Percentiles rank a stretch among this genome's conserved stretches.
phyloP scores from a whole-genome alignment of 1,284 basidiomycete species.

The Moniliophthora roreri region DNA sequence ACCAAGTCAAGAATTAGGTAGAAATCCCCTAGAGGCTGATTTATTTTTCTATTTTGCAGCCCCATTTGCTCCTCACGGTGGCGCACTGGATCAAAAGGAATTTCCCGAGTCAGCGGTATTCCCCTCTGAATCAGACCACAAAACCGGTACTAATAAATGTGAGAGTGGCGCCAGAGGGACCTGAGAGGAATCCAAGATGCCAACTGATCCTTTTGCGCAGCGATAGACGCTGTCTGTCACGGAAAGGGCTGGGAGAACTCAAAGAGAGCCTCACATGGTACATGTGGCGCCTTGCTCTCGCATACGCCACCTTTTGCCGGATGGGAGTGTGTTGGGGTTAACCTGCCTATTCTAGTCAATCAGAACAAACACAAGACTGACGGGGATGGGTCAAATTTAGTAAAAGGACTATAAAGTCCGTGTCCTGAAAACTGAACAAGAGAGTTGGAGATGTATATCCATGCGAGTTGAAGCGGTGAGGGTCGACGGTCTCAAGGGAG shows the following conservation, averaged over 20 bases:
- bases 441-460: no score
- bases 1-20: background rate
- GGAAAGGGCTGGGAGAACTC: background rate
- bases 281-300: conserved; percentile 4
- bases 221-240: background rate
- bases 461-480: no score
- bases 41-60: background rate
- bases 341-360: background rate
- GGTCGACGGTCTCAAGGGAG: no score
- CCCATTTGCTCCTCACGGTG: background rate
- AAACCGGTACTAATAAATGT: no score
- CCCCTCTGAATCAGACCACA: background rate
- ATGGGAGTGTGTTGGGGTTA: background rate
- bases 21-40: no score
- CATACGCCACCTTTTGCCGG: conserved; percentile 6
- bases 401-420: background rate
- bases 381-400: background rate
- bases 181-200: background rate
- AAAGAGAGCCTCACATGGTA: conserved; percentile 3
- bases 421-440: no score
- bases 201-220: background rate
- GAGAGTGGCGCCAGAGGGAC: background rate
- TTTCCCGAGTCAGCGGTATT: background rate
- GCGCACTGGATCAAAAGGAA: background rate
- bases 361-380: background rate